Base-by-base conservation (phyloP, 805 yeast genomes). In the Nakazawaea wickerhamii region DNA sequence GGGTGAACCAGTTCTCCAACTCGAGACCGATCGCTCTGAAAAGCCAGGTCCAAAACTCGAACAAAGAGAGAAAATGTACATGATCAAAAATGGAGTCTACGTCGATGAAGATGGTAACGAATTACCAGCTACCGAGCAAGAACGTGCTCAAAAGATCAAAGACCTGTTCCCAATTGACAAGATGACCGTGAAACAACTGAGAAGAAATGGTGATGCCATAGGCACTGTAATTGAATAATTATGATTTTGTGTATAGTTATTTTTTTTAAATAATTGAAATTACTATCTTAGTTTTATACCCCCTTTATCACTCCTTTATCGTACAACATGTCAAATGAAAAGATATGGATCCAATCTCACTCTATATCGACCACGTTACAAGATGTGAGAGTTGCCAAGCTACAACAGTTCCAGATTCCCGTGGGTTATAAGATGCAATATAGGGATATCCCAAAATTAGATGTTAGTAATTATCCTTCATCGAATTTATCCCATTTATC, bases 111-210 rank as follows among this genome's bases (percentile, higher is more conserved):
- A 49, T 5, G 45, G 45, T 4, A 49, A 53, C 11, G 31, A 19
- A 14, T 18, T 36, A 6, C 65, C 60, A 44, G 20, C 21, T 30
- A 25, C 20, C 9, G 17, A 26, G 17, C 39, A n/a, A n/a, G n/a
- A n/a, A n/a, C n/a, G n/a, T n/a, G n/a, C 41, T 11, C 15, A 33
- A 10, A 15, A 27, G 5, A 18, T 43, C 15, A 21, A 14, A 15
- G 25, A 33, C 3, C 17, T 38, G 15, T 43, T 43, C 22, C 45
- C 45, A 33, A 32, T 38, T 35, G 45, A 43, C 30, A 43, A 43
- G 27, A 23, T 43, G 35, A 31, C 38, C 5, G 5, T 42, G 4
- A 28, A 42, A 14, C 36, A 36, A 23, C 30, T 23, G 39, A 33
- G 41, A 33, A 37, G 38, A 20, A 15, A 14, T 4, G 45, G 41